These are phyloP conservation scores for Tylopilus plumbeoviolaceoides DNA, from an alignment of 768 basidiomycete species.

Conservation along the genomic window DNA sequence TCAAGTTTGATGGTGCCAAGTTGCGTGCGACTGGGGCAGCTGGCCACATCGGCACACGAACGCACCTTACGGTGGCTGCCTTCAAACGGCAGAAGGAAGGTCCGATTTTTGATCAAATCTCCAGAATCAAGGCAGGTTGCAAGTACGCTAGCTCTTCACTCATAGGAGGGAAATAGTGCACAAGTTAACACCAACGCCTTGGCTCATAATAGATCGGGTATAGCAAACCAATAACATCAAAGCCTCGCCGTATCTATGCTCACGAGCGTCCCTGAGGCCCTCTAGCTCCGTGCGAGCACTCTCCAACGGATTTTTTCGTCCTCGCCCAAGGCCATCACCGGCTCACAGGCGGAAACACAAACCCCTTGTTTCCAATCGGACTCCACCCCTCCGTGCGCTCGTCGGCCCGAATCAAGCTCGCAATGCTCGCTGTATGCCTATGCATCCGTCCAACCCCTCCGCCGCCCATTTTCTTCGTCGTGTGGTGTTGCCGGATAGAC, in stretches of 20 bases:
- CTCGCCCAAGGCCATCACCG: slow-evolving; percentile 10
- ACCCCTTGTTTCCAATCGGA: slow-evolving; percentile 54
- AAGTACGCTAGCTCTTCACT: no score
- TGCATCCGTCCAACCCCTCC: slow-evolving; percentile 42
- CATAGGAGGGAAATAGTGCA: no score
- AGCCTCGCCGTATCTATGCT: background rate
- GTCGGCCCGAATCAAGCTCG: slow-evolving; percentile 72
- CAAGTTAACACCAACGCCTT: background rate
- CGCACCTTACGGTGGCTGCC: no score
- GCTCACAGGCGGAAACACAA: slow-evolving; percentile 44
- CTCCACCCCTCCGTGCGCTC: slow-evolving; percentile 81
- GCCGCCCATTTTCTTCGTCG: slow-evolving; percentile 11
- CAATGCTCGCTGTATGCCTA: slow-evolving; percentile 80
- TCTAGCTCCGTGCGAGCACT: background rate
- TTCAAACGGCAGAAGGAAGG: no score
- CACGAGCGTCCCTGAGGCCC: background rate
- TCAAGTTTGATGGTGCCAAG: no score
- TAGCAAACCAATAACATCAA: slow-evolving; percentile 1
- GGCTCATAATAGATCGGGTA: slow-evolving; percentile 10
- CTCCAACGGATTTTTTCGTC: background rate
- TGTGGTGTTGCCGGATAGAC: slow-evolving; percentile 3
- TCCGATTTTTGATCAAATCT: no score
- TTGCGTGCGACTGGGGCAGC: no score
- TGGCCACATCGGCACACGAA: no score
- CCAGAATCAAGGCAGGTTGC: no score